These are phyloP conservation scores for Penicillium concentricum DNA, from an alignment of 2,329 filamentous ascomycete species.

Conservation along the genomic window DNA sequence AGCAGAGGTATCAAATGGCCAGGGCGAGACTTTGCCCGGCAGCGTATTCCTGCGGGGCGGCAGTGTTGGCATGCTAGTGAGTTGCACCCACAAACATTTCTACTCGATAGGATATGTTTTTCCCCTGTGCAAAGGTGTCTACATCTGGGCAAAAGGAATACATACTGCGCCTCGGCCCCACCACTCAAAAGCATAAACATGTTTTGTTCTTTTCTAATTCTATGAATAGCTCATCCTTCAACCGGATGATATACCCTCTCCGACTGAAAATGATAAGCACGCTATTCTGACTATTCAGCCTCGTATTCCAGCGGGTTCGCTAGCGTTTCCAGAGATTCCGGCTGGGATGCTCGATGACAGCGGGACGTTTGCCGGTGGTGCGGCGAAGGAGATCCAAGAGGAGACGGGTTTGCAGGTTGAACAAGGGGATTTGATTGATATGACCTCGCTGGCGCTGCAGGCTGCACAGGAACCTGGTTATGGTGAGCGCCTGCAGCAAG, in stretches of 20 bases:
- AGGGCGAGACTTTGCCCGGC: constrained; percentile 54
- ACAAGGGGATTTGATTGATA: constrained; percentile 52
- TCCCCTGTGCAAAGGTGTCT: not conserved
- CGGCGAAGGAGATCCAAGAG: constrained; percentile 58
- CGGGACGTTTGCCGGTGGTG: constrained; percentile 54
- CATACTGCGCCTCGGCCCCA: not conserved
- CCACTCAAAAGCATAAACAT: not conserved
- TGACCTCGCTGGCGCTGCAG: constrained; percentile 52
- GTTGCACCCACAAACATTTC: constrained; percentile 11
- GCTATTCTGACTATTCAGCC: constrained; percentile 58
- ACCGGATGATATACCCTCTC: constrained; percentile 47
- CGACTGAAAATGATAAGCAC: constrained; percentile 45
- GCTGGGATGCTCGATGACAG: constrained; percentile 61
- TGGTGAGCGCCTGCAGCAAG: constrained; percentile 46
- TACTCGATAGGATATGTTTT: not conserved
- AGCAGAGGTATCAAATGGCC: constrained; percentile 53
- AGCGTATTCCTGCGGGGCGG: constrained; percentile 59
- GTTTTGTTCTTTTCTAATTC: not conserved
- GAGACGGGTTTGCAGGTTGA: constrained; percentile 56
- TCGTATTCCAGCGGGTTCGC: constrained; percentile 55
- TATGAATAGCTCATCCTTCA: constrained; percentile 53
- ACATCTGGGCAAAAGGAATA: not conserved
- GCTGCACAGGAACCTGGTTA: constrained; percentile 15
- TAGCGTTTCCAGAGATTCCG: constrained; percentile 57
- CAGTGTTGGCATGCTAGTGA: constrained; percentile 58